A percentile compares a stretch with the other conserved stretches of the same genome.
These are phyloP conservation scores for Pelargonium nanum DNA, from an alignment of 345 rosid species.

Conservation along the genomic window DNA sequence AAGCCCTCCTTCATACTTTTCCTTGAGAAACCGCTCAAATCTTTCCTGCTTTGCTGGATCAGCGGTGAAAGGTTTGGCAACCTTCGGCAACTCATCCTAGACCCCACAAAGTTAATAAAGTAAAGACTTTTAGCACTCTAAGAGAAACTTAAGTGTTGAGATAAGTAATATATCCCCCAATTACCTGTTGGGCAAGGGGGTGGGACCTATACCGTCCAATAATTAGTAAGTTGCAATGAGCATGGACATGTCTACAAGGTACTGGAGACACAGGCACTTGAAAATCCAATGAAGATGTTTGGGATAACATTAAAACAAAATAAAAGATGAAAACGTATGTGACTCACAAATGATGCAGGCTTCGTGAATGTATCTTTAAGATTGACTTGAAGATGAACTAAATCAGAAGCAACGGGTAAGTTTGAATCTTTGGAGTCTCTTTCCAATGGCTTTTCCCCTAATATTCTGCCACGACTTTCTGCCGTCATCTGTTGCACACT, in stretches of 20 bases:
- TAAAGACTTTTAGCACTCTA: not conserved
- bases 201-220: too few species aligned
- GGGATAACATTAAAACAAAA: not conserved
- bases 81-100: constrained; percentile 51
- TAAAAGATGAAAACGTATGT: constrained; percentile 7
- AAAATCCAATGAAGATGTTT: too few species aligned
- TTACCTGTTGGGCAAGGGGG: too few species aligned
- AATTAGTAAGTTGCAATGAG: too few species aligned
- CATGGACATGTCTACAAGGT: too few species aligned
- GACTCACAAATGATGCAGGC: constrained; percentile 59
- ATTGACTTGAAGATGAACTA: constrained; percentile 45
- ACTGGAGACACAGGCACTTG: too few species aligned
- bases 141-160: not conserved
- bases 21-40: constrained; percentile 86
- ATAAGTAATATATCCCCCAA: too few species aligned
- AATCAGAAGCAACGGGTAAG: constrained; percentile 35
- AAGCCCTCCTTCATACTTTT: constrained; percentile 85
- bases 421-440: constrained; percentile 44
- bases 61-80: constrained; percentile 73
- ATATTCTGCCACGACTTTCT: constrained; percentile 70
- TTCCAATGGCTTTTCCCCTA: constrained; percentile 84
- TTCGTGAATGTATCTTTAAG: constrained; percentile 81
- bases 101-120: constrained; percentile 10
- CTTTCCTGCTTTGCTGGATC: constrained; percentile 83
- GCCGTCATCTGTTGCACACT: constrained; percentile 62